Base-by-base conservation (phyloP, 2,329 filamentous ascomycete genomes). In the Knufia fluminis region DNA sequence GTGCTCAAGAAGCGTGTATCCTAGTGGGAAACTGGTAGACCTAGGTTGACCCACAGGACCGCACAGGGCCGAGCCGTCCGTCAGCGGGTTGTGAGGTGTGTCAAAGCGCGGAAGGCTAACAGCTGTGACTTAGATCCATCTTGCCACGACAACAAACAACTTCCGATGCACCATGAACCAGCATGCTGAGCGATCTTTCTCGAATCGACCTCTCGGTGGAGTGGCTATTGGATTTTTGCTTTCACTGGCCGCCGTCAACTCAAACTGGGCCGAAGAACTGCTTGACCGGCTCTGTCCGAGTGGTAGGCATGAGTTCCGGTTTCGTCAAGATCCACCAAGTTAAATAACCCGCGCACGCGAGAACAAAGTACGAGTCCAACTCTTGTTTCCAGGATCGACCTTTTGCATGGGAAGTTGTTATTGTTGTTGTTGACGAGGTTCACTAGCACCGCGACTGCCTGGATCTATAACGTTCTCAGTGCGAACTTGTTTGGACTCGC, bases 131-230 rank as follows among this genome's bases (percentile, higher is more conserved):
- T 36, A 23, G 31, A 6, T 35, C 32, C 19, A 31, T 23, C 43
- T 46, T 24, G 43, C 43, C 43, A 46, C 43, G 31, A 36, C 43
- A 36, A 3, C 17, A 16, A 28, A 23, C 43, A 35, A 17, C 9
- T 40, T 22, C 19, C 17, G 22, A 17, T 22, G 22, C 28, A 31
- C 36, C 7, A 43, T n/a, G 10, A 28, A 16, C 10, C 20, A n/a
- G 7, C 3, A 36, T 12, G 28, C 14, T 23, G 19, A 22, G 10
- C 10, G 19, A 46, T 35, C 19, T 3, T 22, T 7, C 28, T 24
- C 43, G 8, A 8, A n/a, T 36, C 7, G 14, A 36, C 31, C n/a
- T 19, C 10, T 9, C 10, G 31, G 31, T 36, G 43, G 31, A 23
- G 4, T 8, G 3, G 4, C 17, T 23, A 17, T 16, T 24, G 12